These are phyloP conservation scores for Kodamaea alishanica DNA, from an alignment of 1,139 yeast genomes.

Conservation along the genomic window DNA sequence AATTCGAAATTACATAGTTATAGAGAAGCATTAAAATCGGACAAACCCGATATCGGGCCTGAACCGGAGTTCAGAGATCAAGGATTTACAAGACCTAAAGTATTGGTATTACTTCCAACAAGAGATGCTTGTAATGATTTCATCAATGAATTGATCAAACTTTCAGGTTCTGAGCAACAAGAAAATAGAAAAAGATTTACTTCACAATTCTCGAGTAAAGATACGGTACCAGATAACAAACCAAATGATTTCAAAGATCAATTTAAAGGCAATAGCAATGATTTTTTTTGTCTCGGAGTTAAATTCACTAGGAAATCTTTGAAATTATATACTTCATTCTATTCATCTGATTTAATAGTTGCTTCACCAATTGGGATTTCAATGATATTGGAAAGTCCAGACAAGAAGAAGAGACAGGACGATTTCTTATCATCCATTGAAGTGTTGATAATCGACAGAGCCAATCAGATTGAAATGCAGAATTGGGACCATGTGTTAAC, in stretches of 20 bases:
- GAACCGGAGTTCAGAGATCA: conserved; percentile 76
- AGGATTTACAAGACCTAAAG: conserved; percentile 93
- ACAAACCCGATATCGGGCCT: conserved; percentile 36
- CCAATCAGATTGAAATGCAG: conserved; percentile 88
- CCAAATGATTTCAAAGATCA: conserved; percentile 79
- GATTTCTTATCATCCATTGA: conserved; percentile 91
- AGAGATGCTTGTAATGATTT: conserved; percentile 72
- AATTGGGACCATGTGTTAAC: conserved; percentile 84
- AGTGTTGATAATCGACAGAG: conserved; percentile 71
- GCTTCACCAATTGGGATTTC: conserved; percentile 93
- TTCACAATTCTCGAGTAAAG: conserved; percentile 61
- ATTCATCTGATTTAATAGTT: conserved; percentile 77
- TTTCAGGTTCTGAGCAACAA: conserved; percentile 68
- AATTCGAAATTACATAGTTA: conserved; percentile 53
- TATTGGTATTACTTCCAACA: conserved; percentile 78
- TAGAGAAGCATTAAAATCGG: conserved; percentile 42
- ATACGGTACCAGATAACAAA: conserved; percentile 53
- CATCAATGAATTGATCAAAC: conserved; percentile 56
- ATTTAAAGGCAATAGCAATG: conserved; percentile 88
- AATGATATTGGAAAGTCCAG: conserved; percentile 67
- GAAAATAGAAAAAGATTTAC: conserved; percentile 78
- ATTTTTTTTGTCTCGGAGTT: conserved; percentile 83
- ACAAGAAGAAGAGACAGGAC: conserved; percentile 51
- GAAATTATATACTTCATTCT: conserved; percentile 80
- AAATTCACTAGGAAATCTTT: conserved; percentile 86